Conservation (phyloP, 148 eudicot genomes). For the Chenopodium formosanum region DNA sequence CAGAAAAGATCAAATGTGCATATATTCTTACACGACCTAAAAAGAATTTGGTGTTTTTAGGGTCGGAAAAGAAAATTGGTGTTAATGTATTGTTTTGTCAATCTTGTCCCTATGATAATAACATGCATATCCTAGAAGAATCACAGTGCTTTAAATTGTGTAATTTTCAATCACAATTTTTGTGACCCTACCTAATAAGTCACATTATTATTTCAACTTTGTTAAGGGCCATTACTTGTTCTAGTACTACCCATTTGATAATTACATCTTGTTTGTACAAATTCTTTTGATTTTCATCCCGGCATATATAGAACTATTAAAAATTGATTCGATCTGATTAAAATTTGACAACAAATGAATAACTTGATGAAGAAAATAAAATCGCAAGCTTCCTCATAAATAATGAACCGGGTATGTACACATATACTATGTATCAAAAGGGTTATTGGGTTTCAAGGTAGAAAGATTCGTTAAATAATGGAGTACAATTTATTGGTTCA, state of each 20-base stretch:
- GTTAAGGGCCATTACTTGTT: not conserved
- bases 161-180: not conserved
- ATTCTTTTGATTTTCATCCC: not conserved
- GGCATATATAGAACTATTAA: no score
- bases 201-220: not conserved
- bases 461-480: no score
- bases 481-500: no score
- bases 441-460: no score
- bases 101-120: not conserved
- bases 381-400: no score
- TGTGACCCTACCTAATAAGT: not conserved
- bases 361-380: no score
- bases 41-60: not conserved
- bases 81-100: not conserved
- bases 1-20: not conserved
- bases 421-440: no score
- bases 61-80: not conserved
- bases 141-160: not conserved
- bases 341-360: no score
- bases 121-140: conserved; percentile 6
- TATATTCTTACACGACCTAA: not conserved
- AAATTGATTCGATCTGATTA: no score
- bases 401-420: no score
- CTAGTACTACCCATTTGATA: not conserved
- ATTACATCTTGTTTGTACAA: not conserved